Base-by-base conservation (phyloP, 768 basidiomycete genomes). In the Leccinum pellstonianum region DNA sequence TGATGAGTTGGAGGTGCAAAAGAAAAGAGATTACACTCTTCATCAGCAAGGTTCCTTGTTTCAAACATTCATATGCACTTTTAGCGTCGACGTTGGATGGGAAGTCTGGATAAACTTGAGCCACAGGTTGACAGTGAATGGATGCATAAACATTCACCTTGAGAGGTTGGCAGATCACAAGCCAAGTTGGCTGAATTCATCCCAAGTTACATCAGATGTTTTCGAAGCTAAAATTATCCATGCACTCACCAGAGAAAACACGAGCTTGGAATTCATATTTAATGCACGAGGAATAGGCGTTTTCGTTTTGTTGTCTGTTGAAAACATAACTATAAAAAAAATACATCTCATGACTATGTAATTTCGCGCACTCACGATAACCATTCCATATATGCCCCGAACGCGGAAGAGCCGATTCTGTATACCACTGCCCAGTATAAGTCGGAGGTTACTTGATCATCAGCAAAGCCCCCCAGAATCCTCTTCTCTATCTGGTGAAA, bases 1-100 rank as follows among this genome's bases (percentile, higher is more conserved):
- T 7, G 1, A 72, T 56, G 35, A 71, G 47, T 8, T 46, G 68
- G n/a, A 70, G 58, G 17, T 71, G 70, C 35, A 71, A 57, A 47
- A 70, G 38, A 37, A 66, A 58, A 29, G 70, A 72, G 29, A 64
- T n/a, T 7, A 25, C 17, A 4, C 50, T 15, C 25, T 62, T 62
- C 49, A 55, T 29, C 4, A 72, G 25, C 4, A 12, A n/a, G 29
- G 66, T 43, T 2, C 57, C 59, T 37, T 17, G 27, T 9, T 60
- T 56, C 14, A 71, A 47, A 33, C 64, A 70, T 8, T 0, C 2
- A 48, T 61, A 62, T 3, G 68, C 63, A 19, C 25, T 31, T 0
- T 29, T 41, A 6, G 54, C 2, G 6, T 66, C 35, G 7, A 43
- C 11, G 5, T 10, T 38, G 12, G 55, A 55, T 7, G 17, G 47